These are phyloP conservation scores for Catunica adiposa DNA, from an alignment of 2,329 filamentous ascomycete genomes.

Conservation along the genomic window DNA sequence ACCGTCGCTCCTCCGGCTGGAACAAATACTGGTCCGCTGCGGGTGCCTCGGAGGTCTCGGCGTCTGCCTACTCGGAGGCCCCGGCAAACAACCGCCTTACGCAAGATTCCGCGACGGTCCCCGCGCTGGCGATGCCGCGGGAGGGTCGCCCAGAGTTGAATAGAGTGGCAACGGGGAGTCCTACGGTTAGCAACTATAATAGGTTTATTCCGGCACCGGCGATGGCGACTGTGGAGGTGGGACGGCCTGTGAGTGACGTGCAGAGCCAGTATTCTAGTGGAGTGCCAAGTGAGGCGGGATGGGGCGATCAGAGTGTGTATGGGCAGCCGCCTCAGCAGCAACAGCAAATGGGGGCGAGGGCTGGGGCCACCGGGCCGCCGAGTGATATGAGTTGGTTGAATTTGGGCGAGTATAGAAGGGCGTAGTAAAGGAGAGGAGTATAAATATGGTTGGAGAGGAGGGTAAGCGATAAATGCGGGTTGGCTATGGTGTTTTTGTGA, in stretches of 20 bases:
- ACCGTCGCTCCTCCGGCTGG: slow-evolving; percentile 54
- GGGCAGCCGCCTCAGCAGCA: slow-evolving; percentile 17
- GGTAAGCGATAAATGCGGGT: no score
- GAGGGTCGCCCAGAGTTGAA: slow-evolving; percentile 46
- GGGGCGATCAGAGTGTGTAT: slow-evolving; percentile 33
- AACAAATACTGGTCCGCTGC: slow-evolving; percentile 52
- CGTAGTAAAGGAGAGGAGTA: background rate
- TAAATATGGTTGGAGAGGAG: background rate
- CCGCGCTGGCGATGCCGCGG: slow-evolving; percentile 44
- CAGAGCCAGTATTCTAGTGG: slow-evolving; percentile 47
- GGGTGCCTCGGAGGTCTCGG: slow-evolving; percentile 15
- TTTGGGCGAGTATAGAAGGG: slow-evolving; percentile 33
- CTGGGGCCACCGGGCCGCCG: slow-evolving; percentile 30
- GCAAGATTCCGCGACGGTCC: slow-evolving; percentile 51
- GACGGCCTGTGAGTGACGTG: slow-evolving; percentile 36
- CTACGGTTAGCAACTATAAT: slow-evolving; percentile 46
- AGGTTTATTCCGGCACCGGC: slow-evolving; percentile 34
- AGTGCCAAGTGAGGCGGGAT: slow-evolving; percentile 42
- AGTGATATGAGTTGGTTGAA: slow-evolving; percentile 72
- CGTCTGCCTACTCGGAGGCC: slow-evolving; percentile 36
- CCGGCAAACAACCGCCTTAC: slow-evolving; percentile 29
- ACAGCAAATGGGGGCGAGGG: slow-evolving; percentile 25
- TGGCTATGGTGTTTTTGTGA: no score
- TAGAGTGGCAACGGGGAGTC: slow-evolving; percentile 51
- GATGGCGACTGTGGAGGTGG: slow-evolving; percentile 45